Percentiles rank a stretch among this genome's conserved stretches.
These are phyloP conservation scores for Fragilaria crotonensis DNA, from an alignment of 108 stramenopile species.

Conservation along the genomic window DNA sequence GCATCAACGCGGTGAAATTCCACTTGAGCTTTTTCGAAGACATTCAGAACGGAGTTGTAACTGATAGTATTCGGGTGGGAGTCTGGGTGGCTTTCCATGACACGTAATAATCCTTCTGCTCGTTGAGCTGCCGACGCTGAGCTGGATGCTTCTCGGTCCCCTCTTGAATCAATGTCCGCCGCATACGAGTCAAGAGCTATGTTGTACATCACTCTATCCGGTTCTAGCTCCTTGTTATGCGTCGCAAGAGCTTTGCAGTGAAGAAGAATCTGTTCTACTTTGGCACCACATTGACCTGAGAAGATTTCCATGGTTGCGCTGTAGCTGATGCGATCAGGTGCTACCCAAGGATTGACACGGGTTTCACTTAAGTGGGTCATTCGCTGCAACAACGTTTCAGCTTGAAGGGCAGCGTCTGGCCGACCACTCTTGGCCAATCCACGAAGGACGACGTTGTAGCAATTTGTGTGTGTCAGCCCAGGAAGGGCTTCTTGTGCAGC, in stretches of 20 bases:
- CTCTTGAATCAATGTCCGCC: not conserved
- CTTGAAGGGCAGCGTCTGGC: slow-evolving; percentile 13
- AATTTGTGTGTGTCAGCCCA: slow-evolving; percentile 23
- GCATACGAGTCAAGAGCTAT: not conserved
- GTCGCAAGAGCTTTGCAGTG: not conserved
- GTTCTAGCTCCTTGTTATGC: not conserved
- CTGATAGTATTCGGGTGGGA: slow-evolving; percentile 35
- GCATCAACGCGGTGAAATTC: slow-evolving; percentile 5
- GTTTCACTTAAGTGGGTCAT: slow-evolving; percentile 13
- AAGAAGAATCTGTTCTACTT: not conserved
- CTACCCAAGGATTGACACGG: not conserved
- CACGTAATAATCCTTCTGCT: not conserved
- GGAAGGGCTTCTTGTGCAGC: slow-evolving; percentile 10
- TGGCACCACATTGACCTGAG: not conserved
- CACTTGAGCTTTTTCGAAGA: not conserved
- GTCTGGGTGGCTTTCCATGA: not conserved
- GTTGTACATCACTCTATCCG: not conserved
- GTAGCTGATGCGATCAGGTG: slow-evolving; percentile 38
- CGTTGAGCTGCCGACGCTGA: not conserved
- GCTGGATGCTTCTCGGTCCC: not conserved
- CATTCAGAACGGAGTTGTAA: slow-evolving; percentile 37
- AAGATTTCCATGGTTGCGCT: slow-evolving; percentile 27
- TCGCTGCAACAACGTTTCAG: slow-evolving; percentile 23
- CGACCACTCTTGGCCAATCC: slow-evolving; percentile 22
- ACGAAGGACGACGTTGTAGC: slow-evolving; percentile 34